Percentiles rank a stretch among this genome's conserved stretches.
phyloP scores from a whole-genome alignment of 352 stramenopile genomes.

The Phytophthora crassamura region DNA sequence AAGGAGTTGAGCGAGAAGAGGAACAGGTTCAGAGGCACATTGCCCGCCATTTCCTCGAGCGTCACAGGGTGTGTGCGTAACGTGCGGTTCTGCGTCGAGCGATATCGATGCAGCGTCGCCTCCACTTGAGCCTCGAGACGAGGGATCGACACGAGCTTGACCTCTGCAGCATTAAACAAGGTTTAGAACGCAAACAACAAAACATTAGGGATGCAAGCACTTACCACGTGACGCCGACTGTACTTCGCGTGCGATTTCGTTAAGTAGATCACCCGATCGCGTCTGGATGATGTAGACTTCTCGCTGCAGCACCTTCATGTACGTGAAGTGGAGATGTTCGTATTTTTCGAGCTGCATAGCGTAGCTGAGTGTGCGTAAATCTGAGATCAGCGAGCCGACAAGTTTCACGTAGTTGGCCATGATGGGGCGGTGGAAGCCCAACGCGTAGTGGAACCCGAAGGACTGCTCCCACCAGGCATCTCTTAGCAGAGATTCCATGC shows the following conservation, averaged over 20 bases:
- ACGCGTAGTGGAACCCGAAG: constrained; percentile 62
- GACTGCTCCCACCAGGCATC: constrained; percentile 80
- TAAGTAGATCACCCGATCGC: constrained; percentile 61
- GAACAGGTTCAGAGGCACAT: constrained; percentile 82
- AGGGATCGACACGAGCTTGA: constrained; percentile 56
- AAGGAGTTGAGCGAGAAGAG: constrained; percentile 85
- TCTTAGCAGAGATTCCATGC: constrained; percentile 54
- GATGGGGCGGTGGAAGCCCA: constrained; percentile 74
- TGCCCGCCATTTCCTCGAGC: constrained; percentile 69
- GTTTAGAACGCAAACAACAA: neutral
- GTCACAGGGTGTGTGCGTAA: constrained; percentile 56
- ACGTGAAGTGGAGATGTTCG: constrained; percentile 68
- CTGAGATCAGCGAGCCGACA: constrained; percentile 66
- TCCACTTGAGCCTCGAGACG: constrained; percentile 75
- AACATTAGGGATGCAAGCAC: constrained; percentile 7
- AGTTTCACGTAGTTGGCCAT: constrained; percentile 76
- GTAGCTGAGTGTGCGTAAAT: constrained; percentile 72
- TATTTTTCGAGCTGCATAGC: constrained; percentile 86
- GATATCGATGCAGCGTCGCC: constrained; percentile 66
- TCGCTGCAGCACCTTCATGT: constrained; percentile 79
- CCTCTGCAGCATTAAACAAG: constrained; percentile 31
- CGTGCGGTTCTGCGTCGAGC: constrained; percentile 62
- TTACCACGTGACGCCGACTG: constrained; percentile 56
- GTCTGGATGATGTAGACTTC: constrained; percentile 84
- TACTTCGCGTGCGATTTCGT: constrained; percentile 71